Evolutionary conservation across 2,329 filamentous ascomycete species (phyloP), one percentile per base, ranked within the genome.

Genomic region (Colletotrichum spaethianum): DNA sequence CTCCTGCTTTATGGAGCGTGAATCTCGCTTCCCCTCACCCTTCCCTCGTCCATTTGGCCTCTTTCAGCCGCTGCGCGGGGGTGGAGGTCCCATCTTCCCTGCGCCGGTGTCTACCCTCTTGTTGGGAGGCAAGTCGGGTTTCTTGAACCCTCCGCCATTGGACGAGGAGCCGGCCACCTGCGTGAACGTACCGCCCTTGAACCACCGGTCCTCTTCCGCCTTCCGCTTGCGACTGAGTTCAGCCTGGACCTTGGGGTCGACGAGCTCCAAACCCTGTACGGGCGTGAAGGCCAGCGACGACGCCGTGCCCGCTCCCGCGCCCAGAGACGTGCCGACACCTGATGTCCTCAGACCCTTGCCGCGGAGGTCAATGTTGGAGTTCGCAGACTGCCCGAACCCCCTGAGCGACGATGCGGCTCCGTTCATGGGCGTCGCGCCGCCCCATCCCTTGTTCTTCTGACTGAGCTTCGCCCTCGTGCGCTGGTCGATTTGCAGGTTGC

Each of bases 381-480:
- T 89, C 28, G 88, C 88, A 14, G 87, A 85, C 75, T 91, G 90
- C 23, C 93, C 93, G 75, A 97, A 94, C 4, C 92, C 92, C 70
- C 94, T 91, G 69, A 98, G 89, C 36, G 94, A 96, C 1, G 95
- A 95, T n/a, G 93, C 93, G 4, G 91, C 88, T 70, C 92, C 92
- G 73, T 88, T 86, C 61, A 90, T 83, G 4, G 90, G 87, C 44
- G 92, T 92, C 82, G 90, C 88, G 55, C 88, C 91, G 67, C 95
- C 96, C 96, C 96, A 99, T 33, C 96, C 96, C 78, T 97, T 95
- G 83, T 96, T 97, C 85, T 97, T 98, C 80, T 95, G 95, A 79
- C 93, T 94, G 53, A 99, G 90, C 81, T 97, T 98, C 55, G 96
- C 96, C 69, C 94, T 91, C 4, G 96, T 99, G 71, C 96, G 92